phyloP scores from a whole-genome alignment of 2,329 filamentous ascomycete species.

The Xylaria sp. region DNA sequence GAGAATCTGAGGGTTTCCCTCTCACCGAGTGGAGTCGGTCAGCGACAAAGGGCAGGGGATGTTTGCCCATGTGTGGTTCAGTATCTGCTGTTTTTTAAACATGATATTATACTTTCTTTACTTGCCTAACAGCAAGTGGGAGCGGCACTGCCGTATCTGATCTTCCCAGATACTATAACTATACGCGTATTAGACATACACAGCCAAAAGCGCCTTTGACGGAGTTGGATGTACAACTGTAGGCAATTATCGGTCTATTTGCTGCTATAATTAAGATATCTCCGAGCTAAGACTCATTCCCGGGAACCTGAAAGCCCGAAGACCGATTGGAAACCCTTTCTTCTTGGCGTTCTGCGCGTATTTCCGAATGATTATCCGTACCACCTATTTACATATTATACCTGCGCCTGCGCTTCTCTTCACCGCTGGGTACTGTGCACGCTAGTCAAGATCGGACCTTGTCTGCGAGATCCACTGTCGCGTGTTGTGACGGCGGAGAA shows the following conservation, averaged over 20 bases:
- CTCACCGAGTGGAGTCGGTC: constrained; percentile 34
- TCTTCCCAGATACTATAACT: not conserved
- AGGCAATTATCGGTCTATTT: not conserved
- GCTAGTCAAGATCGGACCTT: constrained; percentile 17
- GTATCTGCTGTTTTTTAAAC: constrained; percentile 5
- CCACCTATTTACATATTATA: not conserved
- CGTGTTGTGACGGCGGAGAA: constrained; percentile 29
- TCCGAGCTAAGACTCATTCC: constrained; percentile 6
- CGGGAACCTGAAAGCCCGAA: constrained; percentile 4
- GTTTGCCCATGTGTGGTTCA: not conserved
- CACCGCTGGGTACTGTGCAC: not conserved
- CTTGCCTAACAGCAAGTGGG: not conserved
- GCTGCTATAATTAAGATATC: constrained; percentile 3
- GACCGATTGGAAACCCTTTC: constrained; percentile 14
- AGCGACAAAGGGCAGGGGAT: constrained; percentile 20
- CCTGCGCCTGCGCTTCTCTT: not conserved
- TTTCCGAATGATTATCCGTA: not conserved
- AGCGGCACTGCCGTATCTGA: not conserved
- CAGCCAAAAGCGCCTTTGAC: too few species aligned
- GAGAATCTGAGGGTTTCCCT: constrained; percentile 1
- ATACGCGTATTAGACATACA: too few species aligned
- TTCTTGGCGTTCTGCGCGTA: constrained; percentile 12
- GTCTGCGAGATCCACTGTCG: constrained; percentile 33
- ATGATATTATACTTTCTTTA: not conserved
- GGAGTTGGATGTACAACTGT: not conserved